Percentiles rank a stretch among this genome's conserved stretches.
Conservation (phyloP, 257 asterid genomes). For the Ophiorrhiza pumila region DNA sequence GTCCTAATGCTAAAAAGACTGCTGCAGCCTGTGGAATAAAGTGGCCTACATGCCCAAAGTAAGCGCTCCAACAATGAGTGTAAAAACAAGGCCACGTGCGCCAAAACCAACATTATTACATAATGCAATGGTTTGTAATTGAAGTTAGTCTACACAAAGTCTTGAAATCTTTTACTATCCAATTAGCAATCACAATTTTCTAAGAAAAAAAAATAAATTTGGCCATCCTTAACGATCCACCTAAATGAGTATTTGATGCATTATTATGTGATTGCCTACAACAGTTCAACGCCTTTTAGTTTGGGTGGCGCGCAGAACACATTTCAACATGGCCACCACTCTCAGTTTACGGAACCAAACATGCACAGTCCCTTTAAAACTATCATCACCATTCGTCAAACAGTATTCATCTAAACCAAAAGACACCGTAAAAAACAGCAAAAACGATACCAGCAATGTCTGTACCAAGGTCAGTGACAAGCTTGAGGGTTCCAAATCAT, state of each 20-base stretch:
- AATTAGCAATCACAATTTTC: neutral
- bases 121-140: neutral
- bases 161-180: neutral
- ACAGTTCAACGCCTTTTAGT: too few species aligned
- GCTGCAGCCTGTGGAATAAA: neutral
- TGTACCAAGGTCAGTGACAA: neutral
- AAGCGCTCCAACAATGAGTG: too few species aligned
- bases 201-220: too few species aligned
- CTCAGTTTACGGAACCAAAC: neutral
- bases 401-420: conserved; percentile 5
- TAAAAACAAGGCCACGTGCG: too few species aligned
- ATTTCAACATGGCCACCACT: neutral
- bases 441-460: too few species aligned
- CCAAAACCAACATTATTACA: too few species aligned
- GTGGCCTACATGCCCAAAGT: neutral
- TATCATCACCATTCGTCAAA: conserved; percentile 1
- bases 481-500: conserved; percentile 9
- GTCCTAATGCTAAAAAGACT: neutral
- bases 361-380: neutral
- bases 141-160: neutral
- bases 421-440: neutral
- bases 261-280: too few species aligned
- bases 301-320: neutral
- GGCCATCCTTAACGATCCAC: neutral
- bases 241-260: neutral